Conservation (phyloP, 306 rosid species). For the Clitoria ternatea region DNA sequence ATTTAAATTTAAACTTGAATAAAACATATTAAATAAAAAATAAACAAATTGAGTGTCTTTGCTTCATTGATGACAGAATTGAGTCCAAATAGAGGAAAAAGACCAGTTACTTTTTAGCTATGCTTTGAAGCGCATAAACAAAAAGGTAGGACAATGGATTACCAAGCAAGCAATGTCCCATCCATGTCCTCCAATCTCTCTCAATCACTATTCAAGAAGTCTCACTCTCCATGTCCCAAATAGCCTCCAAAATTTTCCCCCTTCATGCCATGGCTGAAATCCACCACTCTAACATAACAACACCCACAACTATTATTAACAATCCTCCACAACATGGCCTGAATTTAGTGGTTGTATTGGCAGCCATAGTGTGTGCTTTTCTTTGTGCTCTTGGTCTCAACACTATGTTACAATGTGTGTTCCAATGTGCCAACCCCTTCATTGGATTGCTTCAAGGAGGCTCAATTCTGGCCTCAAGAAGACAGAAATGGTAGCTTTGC, state of each 20-base stretch:
- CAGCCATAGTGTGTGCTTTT: constrained; percentile 58
- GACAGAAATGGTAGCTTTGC: constrained; percentile 64
- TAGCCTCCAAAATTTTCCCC: background rate
- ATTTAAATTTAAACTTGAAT: no score
- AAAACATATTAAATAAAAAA: no score
- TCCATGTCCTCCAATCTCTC: background rate
- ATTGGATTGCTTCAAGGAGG: constrained; percentile 48
- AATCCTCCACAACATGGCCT: constrained; percentile 9
- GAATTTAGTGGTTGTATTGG: constrained; percentile 41
- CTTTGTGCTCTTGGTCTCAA: constrained; percentile 74
- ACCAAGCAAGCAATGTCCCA: constrained; percentile 42
- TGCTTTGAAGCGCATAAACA: constrained; percentile 48
- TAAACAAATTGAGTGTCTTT: no score
- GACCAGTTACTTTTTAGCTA: background rate
- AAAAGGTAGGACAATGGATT: constrained; percentile 41
- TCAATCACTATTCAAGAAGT: background rate
- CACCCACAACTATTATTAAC: constrained; percentile 30
- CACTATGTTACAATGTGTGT: constrained; percentile 55
- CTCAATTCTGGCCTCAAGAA: constrained; percentile 66
- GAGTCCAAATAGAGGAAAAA: no score
- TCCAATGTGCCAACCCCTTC: constrained; percentile 57
- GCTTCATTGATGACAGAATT: no score
- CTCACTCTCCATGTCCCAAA: background rate
- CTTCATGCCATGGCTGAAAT: no score
- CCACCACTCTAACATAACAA: no score